Percentiles rank a stretch among this genome's conserved stretches.
These are phyloP conservation scores for Penicillium janthinellum DNA, from an alignment of 2,329 filamentous ascomycete genomes.

Conservation along the genomic window DNA sequence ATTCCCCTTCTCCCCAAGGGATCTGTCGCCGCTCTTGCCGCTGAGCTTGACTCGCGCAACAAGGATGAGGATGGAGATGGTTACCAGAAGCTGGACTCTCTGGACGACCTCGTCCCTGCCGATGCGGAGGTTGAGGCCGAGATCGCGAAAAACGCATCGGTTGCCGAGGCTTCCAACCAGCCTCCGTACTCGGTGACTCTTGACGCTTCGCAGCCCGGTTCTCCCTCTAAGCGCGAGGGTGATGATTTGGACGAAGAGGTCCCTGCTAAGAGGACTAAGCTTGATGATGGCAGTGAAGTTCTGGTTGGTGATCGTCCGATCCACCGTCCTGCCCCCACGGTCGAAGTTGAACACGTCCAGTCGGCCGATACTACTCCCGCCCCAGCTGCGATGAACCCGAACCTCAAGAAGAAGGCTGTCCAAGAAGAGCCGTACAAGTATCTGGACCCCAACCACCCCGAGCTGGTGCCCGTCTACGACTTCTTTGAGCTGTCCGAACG, in stretches of 20 bases:
- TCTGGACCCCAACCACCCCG: slow-evolving; percentile 70
- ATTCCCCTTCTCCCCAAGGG: slow-evolving; percentile 37
- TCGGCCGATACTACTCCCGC: slow-evolving; percentile 28
- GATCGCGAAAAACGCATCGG: slow-evolving; percentile 37
- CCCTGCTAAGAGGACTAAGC: slow-evolving; percentile 49
- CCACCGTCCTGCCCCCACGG: slow-evolving; percentile 33
- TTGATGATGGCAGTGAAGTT: slow-evolving; percentile 42
- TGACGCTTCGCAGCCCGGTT: slow-evolving; percentile 22
- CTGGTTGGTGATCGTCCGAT: slow-evolving; percentile 41
- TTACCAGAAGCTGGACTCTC: slow-evolving; percentile 41
- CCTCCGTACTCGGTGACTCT: slow-evolving; percentile 37
- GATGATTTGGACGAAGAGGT: slow-evolving; percentile 40
- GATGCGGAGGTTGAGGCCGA: slow-evolving; percentile 32
- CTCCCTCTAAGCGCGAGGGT: slow-evolving; percentile 37
- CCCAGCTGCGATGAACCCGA: slow-evolving; percentile 19
- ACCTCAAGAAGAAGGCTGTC: slow-evolving; percentile 41
- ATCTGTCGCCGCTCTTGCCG: slow-evolving; percentile 39
- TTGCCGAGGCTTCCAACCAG: slow-evolving; percentile 38
- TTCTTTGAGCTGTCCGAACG: slow-evolving; percentile 84
- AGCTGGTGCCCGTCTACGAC: slow-evolving; percentile 73
- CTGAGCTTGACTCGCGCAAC: slow-evolving; percentile 39
- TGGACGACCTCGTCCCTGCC: slow-evolving; percentile 44
- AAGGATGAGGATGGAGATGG: slow-evolving; percentile 29
- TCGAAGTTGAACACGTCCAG: slow-evolving; percentile 26
- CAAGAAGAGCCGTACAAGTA: slow-evolving; percentile 95